phyloP scores from a whole-genome alignment of 2,329 filamentous ascomycete genomes.

The Blumeriella jaapii region DNA sequence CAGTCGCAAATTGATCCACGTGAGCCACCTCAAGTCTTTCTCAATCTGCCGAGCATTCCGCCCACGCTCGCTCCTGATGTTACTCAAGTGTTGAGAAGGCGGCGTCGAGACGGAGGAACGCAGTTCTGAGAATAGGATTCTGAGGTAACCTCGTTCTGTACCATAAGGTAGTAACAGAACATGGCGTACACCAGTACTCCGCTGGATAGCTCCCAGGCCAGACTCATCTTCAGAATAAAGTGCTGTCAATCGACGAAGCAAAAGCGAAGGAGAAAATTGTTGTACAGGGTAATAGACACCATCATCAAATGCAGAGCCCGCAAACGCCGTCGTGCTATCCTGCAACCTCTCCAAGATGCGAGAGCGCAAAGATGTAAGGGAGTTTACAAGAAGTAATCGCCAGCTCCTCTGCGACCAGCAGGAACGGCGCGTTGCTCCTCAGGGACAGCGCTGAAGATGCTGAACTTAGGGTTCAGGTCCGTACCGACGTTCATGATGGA shows the following conservation, averaged over 20 bases:
- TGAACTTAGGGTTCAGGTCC: constrained; percentile 81
- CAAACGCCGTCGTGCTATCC: constrained; percentile 10
- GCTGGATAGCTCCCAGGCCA: too few relatives aligned
- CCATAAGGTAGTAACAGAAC: too few relatives aligned
- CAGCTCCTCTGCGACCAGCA: constrained; percentile 53
- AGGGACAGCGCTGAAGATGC: constrained; percentile 81
- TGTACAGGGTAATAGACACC: constrained; percentile 10
- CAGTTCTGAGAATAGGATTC: too few relatives aligned
- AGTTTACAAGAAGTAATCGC: constrained; percentile 53
- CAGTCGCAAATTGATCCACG: neutral
- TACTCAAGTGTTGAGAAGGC: too few relatives aligned
- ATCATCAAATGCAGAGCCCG: constrained; percentile 5
- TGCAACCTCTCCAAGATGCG: constrained; percentile 1
- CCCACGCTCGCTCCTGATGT: too few relatives aligned
- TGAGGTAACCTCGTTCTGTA: too few relatives aligned
- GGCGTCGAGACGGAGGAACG: too few relatives aligned
- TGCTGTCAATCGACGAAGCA: neutral
- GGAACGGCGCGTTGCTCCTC: constrained; percentile 75
- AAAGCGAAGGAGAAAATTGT: constrained; percentile 4
- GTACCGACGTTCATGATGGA: constrained; percentile 83
- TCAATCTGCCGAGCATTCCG: too few relatives aligned
- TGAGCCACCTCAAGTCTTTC: too few relatives aligned
- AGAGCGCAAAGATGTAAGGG: constrained; percentile 3
- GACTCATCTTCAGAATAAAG: neutral
- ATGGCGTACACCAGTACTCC: too few relatives aligned